phyloP scores from a whole-genome alignment of 192 early-diverging fungal genomes.

The Linnemannia hyalina region DNA sequence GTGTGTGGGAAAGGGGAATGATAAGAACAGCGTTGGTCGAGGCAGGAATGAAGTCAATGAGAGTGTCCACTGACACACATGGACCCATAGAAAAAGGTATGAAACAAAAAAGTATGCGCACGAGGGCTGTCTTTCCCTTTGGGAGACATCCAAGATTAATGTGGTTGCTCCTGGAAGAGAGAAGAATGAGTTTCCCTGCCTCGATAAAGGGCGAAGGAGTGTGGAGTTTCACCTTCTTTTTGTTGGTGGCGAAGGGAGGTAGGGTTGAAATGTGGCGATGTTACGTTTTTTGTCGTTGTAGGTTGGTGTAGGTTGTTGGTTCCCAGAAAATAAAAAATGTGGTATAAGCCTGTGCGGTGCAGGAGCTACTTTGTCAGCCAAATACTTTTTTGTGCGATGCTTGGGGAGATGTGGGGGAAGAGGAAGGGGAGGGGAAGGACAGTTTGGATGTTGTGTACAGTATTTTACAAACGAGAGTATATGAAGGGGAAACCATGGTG shows the following conservation, averaged over 20 bases:
- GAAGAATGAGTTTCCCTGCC: background rate
- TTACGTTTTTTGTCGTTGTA: background rate
- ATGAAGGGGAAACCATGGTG: too few relatives aligned
- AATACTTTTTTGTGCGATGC: background rate
- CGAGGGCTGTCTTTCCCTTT: background rate
- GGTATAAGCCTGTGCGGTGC: background rate
- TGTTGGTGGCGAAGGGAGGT: background rate
- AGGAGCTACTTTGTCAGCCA: slow-evolving; percentile 1
- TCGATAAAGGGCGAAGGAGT: too few relatives aligned
- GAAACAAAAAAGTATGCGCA: slow-evolving; percentile 3
- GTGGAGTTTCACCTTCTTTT: background rate
- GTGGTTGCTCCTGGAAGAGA: background rate
- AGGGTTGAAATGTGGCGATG: background rate
- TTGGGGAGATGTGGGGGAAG: background rate
- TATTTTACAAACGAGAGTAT: too few relatives aligned
- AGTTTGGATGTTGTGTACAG: background rate
- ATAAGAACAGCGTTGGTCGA: too few relatives aligned
- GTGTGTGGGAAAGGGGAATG: too few relatives aligned
- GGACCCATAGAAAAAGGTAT: background rate
- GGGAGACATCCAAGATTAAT: too few relatives aligned
- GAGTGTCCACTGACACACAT: too few relatives aligned
- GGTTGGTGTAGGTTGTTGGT: background rate
- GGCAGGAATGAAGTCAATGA: background rate
- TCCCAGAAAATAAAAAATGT: background rate
- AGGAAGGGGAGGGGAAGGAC: background rate